phyloP scores from a whole-genome alignment of 208 protist genomes.

The Vickermania ingenoplastis region DNA sequence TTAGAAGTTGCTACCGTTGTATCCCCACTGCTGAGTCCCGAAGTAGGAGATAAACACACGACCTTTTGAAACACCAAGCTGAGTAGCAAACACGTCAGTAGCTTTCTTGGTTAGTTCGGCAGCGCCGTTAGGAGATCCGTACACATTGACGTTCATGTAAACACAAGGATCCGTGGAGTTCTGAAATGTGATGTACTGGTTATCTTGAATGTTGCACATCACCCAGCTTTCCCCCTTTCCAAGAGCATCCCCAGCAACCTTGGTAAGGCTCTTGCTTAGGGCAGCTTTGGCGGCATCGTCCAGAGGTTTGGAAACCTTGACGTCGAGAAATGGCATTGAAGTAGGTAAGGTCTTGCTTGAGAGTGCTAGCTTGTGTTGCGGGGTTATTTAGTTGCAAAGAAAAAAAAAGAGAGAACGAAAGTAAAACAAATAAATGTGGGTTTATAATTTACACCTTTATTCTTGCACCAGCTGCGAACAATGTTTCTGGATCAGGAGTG shows the following conservation, averaged over 20 bases:
- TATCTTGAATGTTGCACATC: slow-evolving; percentile 24
- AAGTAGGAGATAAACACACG: slow-evolving; percentile 23
- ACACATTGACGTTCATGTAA: slow-evolving; percentile 15
- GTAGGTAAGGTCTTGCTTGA: neutral
- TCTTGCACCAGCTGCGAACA: neutral
- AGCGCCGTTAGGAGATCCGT: slow-evolving; percentile 5
- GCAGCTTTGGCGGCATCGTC: slow-evolving; percentile 8
- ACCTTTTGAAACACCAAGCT: slow-evolving; percentile 13
- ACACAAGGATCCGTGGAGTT: slow-evolving; percentile 12
- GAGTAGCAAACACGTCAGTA: slow-evolving; percentile 9
- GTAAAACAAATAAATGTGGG: slow-evolving; percentile 1
- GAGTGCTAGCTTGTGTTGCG: neutral
- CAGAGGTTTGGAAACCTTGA: slow-evolving; percentile 14
- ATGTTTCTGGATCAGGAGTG: too few species aligned
- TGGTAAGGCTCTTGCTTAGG: slow-evolving; percentile 11
- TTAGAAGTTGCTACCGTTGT: slow-evolving; percentile 23
- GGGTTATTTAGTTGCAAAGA: neutral
- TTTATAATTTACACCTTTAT: neutral
- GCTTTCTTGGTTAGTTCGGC: slow-evolving; percentile 13
- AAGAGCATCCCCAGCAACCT: slow-evolving; percentile 8
- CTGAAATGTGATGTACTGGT: slow-evolving; percentile 11
- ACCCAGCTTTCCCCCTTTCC: slow-evolving; percentile 17
- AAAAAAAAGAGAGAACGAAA: neutral
- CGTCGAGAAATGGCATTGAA: slow-evolving; percentile 19
- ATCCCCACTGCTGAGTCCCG: slow-evolving; percentile 13